Conservation (phyloP, 352 stramenopile species). For the Pythium dissimile region DNA sequence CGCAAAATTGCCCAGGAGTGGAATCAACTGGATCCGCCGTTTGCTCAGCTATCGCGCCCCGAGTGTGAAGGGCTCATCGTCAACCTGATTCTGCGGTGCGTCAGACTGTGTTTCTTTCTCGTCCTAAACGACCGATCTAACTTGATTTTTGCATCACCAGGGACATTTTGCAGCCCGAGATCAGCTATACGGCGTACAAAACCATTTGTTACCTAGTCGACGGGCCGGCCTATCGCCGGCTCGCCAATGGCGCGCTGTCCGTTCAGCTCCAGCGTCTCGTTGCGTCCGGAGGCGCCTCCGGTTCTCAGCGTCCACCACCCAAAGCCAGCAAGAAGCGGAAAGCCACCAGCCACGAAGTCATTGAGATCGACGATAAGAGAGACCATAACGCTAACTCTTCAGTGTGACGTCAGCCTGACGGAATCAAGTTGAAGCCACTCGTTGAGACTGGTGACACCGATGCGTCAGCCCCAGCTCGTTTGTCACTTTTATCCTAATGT, state of each 20-base stretch:
- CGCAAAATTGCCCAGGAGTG: slow-evolving; percentile 42
- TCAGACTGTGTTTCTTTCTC: background rate
- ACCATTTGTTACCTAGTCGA: slow-evolving; percentile 70
- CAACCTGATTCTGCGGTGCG: slow-evolving; percentile 40
- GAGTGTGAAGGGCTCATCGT: slow-evolving; percentile 52
- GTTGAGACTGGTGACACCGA: slow-evolving; percentile 3
- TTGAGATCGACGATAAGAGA: slow-evolving; percentile 41
- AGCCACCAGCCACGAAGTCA: slow-evolving; percentile 18
- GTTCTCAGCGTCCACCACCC: background rate
- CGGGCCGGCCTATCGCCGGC: slow-evolving; percentile 32
- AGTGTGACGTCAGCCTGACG: too few species aligned
- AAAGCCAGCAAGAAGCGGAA: slow-evolving; percentile 16
- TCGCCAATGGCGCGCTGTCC: slow-evolving; percentile 12
- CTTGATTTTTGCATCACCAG: background rate
- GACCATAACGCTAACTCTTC: too few species aligned
- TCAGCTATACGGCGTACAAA: slow-evolving; percentile 75
- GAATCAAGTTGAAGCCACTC: slow-evolving; percentile 20
- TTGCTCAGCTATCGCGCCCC: slow-evolving; percentile 31
- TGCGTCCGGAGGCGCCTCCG: background rate
- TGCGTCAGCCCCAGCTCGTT: slow-evolving; percentile 6
- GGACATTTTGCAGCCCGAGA: slow-evolving; percentile 55
- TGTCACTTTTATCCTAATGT: background rate
- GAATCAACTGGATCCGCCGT: slow-evolving; percentile 29
- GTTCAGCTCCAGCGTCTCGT: slow-evolving; percentile 21
- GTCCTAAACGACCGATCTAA: too few species aligned